phyloP scores from a whole-genome alignment of 768 basidiomycete species.

The Suillus americanus region DNA sequence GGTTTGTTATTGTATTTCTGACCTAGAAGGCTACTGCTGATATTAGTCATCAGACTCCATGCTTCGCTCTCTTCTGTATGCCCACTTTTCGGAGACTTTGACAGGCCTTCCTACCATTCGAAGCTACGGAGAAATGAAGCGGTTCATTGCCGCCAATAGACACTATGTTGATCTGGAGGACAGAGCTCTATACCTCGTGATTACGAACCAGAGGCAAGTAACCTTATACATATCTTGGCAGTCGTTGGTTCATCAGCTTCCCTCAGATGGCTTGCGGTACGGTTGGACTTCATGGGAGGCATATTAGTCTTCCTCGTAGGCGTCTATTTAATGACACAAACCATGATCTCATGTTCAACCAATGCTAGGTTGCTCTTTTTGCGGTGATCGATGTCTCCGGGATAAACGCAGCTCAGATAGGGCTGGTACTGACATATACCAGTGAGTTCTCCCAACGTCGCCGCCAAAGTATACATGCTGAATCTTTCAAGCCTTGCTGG shows the following conservation, averaged over 20 bases:
- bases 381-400: conserved; percentile 54
- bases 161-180: conserved; percentile 74
- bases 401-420: conserved; percentile 66
- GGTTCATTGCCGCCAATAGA: conserved; percentile 66
- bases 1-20: conserved; percentile 21
- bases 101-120: conserved; percentile 71
- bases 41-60: conserved; percentile 50
- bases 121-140: conserved; percentile 62
- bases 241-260: not conserved
- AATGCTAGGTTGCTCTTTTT: conserved; percentile 59
- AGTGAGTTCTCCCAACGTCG: conserved; percentile 32
- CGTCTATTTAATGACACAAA: not conserved
- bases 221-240: conserved; percentile 1
- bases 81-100: conserved; percentile 76
- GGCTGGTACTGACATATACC: conserved; percentile 68
- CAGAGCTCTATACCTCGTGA: conserved; percentile 65
- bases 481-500: conserved; percentile 41
- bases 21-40: not conserved
- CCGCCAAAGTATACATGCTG: not conserved
- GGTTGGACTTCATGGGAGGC: conserved; percentile 69
- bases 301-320: conserved; percentile 54
- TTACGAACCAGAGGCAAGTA: conserved; percentile 61
- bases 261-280: conserved; percentile 64
- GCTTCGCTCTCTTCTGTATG: conserved; percentile 72
- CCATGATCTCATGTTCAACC: not conserved